Base-by-base conservation (phyloP, 768 basidiomycete genomes). In the Lactarius psammicola region DNA sequence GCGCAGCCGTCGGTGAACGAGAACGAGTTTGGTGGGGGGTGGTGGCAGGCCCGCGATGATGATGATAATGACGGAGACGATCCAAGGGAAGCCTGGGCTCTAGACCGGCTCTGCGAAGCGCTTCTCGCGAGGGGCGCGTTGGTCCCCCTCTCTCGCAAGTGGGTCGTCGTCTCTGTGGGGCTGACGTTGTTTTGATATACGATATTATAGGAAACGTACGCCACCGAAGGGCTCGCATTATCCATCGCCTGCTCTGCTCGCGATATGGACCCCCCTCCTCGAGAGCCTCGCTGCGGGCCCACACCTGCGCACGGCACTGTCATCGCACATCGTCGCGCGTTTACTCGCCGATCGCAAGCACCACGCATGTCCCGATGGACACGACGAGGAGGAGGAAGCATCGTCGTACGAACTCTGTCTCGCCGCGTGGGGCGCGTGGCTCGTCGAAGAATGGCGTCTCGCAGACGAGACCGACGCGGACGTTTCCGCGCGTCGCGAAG, bases 401-500 rank as follows among this genome's bases (percentile, higher is more conserved):
- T n/a, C 74, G 8, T 79, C 85, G 1, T 86, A 86, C 71, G 79
- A 81, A 53, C 75, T 80, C 62, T 88, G 86, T 69, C 76, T 92
- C 11, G 86, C 87, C 13, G 82, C 84, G 60, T 94, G 92, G 92
- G 83, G 77, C 4, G 76, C 79, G 26, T 93, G 91, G 90, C 77
- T 79, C 34, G 73, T 83, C 30, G 78, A 81, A 40, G 78, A 81
- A 42, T 76, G 71, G 15, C 81, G 77, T 76, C 75, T 75, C 10
- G 71, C 67, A 20, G 73, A 73, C 26, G 65, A 75, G 6, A 71
- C 73, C 13, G 71, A 74, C 34, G 68, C 71, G 17, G 81, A 80
- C 31, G 69, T 70, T 18, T 78, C 51, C 10, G 55, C 84, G 63
- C 63, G 86, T 34, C 78, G 77, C 64, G 84, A 78, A 62, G 80